A percentile compares a stretch with the other conserved stretches of the same genome.
phyloP scores from a whole-genome alignment of 305 asterid species.

The Fraxinus angustifolia region DNA sequence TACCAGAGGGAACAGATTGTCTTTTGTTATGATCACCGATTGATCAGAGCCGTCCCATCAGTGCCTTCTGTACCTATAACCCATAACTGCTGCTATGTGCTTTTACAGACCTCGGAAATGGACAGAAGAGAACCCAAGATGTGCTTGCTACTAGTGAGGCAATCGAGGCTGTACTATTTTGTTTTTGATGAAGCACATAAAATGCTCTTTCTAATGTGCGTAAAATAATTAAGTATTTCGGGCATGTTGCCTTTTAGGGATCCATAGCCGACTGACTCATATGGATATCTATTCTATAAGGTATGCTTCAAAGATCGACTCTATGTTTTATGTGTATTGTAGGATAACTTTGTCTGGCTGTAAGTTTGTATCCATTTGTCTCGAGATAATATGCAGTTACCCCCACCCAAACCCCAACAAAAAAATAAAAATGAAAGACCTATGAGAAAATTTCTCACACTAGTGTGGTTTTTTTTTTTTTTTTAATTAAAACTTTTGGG shows the following conservation, averaged over 20 bases:
- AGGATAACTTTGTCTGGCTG: conserved; percentile 4
- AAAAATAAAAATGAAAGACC: neutral
- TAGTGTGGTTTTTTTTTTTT: neutral
- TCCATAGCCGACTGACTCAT: conserved; percentile 21
- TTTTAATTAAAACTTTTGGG: neutral
- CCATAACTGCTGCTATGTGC: neutral
- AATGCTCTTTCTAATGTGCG: conserved; percentile 35
- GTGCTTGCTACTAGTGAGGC: conserved; percentile 24
- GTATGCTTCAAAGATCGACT: neutral
- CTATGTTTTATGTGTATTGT: conserved; percentile 6
- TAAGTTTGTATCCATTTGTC: neutral
- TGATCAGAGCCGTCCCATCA: neutral
- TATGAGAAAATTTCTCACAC: neutral
- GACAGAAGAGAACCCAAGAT: conserved; percentile 21
- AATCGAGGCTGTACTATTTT: conserved; percentile 21
- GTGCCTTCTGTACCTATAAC: neutral
- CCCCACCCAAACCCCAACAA: neutral
- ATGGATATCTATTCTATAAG: conserved; percentile 16
- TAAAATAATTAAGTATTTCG: conserved; percentile 22
- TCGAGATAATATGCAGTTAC: neutral
- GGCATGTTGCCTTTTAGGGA: conserved; percentile 26
- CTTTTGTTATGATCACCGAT: conserved; percentile 47
- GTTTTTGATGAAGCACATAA: conserved; percentile 29
- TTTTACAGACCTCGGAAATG: conserved; percentile 15
- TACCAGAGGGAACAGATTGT: conserved; percentile 54